These are phyloP conservation scores for Austroboletus festivus DNA, from an alignment of 768 basidiomycete genomes.

Conservation along the genomic window DNA sequence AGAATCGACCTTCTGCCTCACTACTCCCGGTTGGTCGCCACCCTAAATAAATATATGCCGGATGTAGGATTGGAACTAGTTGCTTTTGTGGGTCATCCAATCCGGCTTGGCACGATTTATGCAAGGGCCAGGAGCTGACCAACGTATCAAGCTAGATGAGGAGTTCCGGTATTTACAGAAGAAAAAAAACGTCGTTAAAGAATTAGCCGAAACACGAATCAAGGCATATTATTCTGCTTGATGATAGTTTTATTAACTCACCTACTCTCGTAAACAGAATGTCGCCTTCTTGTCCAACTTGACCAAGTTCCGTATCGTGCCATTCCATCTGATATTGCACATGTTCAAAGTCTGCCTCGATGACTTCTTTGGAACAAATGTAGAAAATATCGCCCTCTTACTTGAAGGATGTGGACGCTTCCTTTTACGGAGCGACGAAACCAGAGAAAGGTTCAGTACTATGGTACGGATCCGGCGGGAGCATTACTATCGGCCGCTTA, in stretches of 20 bases:
- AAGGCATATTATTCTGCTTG: conserved; percentile 51
- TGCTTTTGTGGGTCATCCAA: conserved; percentile 55
- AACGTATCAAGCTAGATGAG: conserved; percentile 73
- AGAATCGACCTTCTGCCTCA: conserved; percentile 90
- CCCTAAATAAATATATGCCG: conserved; percentile 87
- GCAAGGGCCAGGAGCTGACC: conserved; percentile 3
- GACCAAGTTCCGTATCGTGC: conserved; percentile 94
- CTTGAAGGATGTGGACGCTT: conserved; percentile 95
- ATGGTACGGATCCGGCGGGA: conserved; percentile 55
- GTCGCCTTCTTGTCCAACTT: conserved; percentile 83
- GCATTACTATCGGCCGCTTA: conserved; percentile 8
- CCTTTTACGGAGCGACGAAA: conserved; percentile 83
- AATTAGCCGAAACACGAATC: conserved; percentile 78
- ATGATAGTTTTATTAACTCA: neutral
- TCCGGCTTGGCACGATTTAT: neutral
- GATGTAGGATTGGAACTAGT: conserved; percentile 86
- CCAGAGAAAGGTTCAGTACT: conserved; percentile 77
- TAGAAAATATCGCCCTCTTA: conserved; percentile 89
- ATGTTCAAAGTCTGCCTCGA: conserved; percentile 97
- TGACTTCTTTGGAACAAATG: conserved; percentile 88
- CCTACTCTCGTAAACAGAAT: conserved; percentile 53
- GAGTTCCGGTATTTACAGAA: conserved; percentile 94
- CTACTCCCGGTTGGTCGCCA: conserved; percentile 87
- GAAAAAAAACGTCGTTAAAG: conserved; percentile 90
- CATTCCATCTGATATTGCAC: conserved; percentile 87